A percentile compares a stretch with the other conserved stretches of the same genome.
Evolutionary conservation across 176 grass and related monocot genomes (phyloP).

Genomic region (Oryza rufipogon): DNA sequence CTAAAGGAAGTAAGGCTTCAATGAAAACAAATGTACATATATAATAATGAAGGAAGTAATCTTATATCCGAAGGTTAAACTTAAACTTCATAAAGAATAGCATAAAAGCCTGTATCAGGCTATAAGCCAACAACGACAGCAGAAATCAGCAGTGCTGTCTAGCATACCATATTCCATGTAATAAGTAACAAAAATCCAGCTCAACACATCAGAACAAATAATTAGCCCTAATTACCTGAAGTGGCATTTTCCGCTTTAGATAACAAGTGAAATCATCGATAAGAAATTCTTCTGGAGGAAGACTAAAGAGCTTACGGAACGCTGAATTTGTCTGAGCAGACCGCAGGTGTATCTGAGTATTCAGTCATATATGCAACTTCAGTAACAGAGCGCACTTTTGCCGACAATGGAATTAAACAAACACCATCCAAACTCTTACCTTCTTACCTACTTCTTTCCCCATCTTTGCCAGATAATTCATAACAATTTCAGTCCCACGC

Average conservation of each 20-base stretch:
- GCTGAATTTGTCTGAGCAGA: constrained; percentile 90
- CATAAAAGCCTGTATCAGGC: not conserved
- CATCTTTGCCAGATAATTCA: constrained; percentile 80
- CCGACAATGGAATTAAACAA: constrained; percentile 29
- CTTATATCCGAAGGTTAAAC: constrained; percentile 17
- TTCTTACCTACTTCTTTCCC: constrained; percentile 96
- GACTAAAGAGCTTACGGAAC: constrained; percentile 85
- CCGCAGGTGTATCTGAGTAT: constrained; percentile 77
- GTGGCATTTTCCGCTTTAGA: constrained; percentile 89
- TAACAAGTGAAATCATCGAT: constrained; percentile 98
- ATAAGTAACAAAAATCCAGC: constrained; percentile 17
- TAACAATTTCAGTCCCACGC: constrained; percentile 69
- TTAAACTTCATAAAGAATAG: not conserved
- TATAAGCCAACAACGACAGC: not conserved
- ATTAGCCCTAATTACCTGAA: constrained; percentile 57
- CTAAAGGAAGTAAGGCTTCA: not conserved
- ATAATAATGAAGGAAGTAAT: not conserved
- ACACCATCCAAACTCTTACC: constrained; percentile 51
- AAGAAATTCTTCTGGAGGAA: constrained; percentile 93
- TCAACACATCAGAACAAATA: constrained; percentile 13
- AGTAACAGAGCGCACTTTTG: constrained; percentile 15
- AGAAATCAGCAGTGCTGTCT: not conserved
- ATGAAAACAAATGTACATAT: not conserved
- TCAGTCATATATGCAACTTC: constrained; percentile 39
- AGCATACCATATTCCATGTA: constrained; percentile 5